Conservation (phyloP, 495 filamentous ascomycete genomes). For the Bathelium albidoporum region DNA sequence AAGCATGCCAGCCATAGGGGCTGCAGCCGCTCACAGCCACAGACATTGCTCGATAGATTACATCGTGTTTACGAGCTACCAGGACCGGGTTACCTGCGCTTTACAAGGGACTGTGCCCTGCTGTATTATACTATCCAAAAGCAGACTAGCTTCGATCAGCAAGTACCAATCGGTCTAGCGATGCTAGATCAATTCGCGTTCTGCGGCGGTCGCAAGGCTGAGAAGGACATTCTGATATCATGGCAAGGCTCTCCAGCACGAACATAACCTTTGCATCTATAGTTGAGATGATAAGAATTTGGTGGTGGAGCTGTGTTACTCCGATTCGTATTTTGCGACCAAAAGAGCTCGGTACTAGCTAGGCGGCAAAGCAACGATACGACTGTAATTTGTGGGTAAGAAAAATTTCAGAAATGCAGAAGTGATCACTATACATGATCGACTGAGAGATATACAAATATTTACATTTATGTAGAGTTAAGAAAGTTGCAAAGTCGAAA, state of each 20-base stretch:
- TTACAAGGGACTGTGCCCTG: not conserved
- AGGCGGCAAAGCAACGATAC: not conserved
- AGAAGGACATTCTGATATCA: not conserved
- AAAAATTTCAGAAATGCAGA: not conserved
- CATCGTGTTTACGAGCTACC: not conserved
- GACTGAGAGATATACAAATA: not conserved
- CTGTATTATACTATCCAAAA: not conserved
- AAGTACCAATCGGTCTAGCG: not conserved
- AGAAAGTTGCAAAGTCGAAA: constrained; percentile 12
- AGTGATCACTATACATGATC: not conserved
- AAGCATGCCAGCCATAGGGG: not conserved
- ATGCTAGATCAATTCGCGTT: not conserved
- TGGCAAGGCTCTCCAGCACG: not conserved
- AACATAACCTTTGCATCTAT: not conserved
- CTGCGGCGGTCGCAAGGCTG: not conserved
- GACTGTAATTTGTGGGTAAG: not conserved
- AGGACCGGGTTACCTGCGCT: too few species aligned
- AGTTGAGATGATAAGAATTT: not conserved
- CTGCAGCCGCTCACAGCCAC: not conserved
- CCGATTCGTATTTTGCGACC: not conserved
- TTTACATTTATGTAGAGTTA: constrained; percentile 11
- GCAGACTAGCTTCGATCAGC: not conserved
- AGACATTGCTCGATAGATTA: not conserved
- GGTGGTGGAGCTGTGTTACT: not conserved
- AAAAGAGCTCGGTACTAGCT: not conserved